A percentile compares a stretch with the other conserved stretches of the same genome.
These are phyloP conservation scores for Tetradesmus lagerheimii DNA, from an alignment of 139 green algal genomes.

Conservation along the genomic window DNA sequence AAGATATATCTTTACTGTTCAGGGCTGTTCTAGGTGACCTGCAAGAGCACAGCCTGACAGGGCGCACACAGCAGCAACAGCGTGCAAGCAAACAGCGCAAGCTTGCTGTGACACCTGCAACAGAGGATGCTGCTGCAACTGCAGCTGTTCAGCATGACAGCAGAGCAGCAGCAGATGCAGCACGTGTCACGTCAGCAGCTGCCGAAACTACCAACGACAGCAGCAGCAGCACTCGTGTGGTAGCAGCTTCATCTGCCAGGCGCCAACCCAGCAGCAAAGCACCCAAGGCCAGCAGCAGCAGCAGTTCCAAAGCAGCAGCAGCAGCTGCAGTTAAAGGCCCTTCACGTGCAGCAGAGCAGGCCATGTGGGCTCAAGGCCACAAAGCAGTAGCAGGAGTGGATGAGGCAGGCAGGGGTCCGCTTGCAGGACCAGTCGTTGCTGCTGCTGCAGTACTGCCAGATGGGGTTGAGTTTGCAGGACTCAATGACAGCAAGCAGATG, in stretches of 20 bases:
- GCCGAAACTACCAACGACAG: not conserved
- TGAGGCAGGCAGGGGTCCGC: constrained; percentile 90
- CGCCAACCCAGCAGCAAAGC: not conserved
- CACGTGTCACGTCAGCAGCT: not conserved
- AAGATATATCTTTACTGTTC: not conserved
- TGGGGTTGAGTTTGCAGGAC: constrained; percentile 14
- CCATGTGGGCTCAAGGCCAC: constrained; percentile 71
- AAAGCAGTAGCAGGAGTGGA: constrained; percentile 79
- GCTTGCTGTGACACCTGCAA: not conserved
- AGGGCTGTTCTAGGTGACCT: not conserved
- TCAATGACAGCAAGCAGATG: constrained; percentile 90
- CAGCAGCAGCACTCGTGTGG: not conserved
- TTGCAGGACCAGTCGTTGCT: constrained; percentile 94
- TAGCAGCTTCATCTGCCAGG: not conserved
- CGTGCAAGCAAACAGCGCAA: not conserved
- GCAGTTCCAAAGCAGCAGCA: constrained; percentile 4
- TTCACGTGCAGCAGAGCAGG: constrained; percentile 46
- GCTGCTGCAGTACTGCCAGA: constrained; percentile 73
- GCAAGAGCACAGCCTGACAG: not conserved
- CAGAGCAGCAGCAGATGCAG: not conserved
- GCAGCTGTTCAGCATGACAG: not conserved
- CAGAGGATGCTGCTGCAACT: not conserved
- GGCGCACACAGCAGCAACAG: not conserved
- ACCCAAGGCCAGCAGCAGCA: constrained; percentile 13
- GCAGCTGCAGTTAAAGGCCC: constrained; percentile 16